These are phyloP conservation scores for Apiospora kogelbergensis DNA, from an alignment of 2,329 filamentous ascomycete species.

Conservation along the genomic window DNA sequence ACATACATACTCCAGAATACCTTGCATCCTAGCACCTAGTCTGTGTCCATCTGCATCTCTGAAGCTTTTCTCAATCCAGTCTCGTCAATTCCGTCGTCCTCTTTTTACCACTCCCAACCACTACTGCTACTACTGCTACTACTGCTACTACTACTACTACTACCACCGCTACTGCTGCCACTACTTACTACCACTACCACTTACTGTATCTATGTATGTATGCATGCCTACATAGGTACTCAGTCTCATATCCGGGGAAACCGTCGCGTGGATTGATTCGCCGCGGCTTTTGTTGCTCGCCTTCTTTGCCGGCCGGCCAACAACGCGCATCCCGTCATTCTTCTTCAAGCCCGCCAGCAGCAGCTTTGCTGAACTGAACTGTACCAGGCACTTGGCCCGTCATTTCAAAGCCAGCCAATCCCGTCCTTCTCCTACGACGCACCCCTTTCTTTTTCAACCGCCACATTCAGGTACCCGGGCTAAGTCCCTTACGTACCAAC, in stretches of 20 bases:
- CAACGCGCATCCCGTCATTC: not conserved
- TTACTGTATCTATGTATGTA: not conserved
- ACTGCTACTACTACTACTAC: not conserved
- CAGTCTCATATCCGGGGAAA: not conserved
- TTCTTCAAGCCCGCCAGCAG: not conserved
- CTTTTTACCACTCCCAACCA: not conserved
- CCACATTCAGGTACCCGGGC: conserved; percentile 2
- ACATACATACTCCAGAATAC: too few relatives aligned
- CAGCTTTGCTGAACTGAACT: too few relatives aligned
- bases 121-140: too few relatives aligned
- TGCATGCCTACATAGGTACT: not conserved
- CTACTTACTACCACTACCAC: not conserved
- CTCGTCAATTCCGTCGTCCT: not conserved
- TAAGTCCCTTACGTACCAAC: not conserved
- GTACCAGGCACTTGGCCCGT: not conserved
- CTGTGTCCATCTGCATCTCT: not conserved
- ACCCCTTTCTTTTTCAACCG: conserved; percentile 5
- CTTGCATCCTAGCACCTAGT: not conserved
- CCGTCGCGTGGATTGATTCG: not conserved
- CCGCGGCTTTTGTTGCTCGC: not conserved
- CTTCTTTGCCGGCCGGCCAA: not conserved
- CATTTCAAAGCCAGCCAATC: not conserved
- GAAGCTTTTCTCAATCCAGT: not conserved
- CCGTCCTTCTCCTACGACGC: not conserved
- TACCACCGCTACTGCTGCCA: not conserved